A percentile compares a stretch with the other conserved stretches of the same genome.
These are phyloP conservation scores for Sergeia podlipaevii DNA, from an alignment of 208 protist genomes.

Conservation along the genomic window DNA sequence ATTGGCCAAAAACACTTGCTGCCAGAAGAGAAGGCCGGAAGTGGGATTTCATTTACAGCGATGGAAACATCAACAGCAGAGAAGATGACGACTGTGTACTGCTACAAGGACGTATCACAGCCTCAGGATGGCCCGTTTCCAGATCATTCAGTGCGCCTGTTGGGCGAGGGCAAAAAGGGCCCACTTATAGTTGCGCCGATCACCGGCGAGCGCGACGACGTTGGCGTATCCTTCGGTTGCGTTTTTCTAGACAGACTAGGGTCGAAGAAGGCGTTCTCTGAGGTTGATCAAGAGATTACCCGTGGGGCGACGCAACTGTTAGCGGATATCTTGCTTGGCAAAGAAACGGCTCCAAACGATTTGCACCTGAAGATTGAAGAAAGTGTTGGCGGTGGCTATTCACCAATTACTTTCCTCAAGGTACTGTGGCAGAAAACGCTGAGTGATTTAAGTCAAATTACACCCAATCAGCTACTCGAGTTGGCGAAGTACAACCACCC, in stretches of 20 bases:
- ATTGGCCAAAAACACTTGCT: slow-evolving; percentile 22
- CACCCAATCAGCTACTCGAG: slow-evolving; percentile 41
- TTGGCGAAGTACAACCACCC: slow-evolving; percentile 52
- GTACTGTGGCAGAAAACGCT: slow-evolving; percentile 33
- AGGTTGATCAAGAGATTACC: slow-evolving; percentile 36
- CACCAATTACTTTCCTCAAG: slow-evolving; percentile 43
- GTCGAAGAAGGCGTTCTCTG: slow-evolving; percentile 28
- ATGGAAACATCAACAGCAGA: slow-evolving; percentile 8
- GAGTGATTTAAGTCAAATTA: slow-evolving; percentile 27
- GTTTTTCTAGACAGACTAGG: slow-evolving; percentile 47
- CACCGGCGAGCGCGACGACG: slow-evolving; percentile 13
- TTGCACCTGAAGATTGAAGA: slow-evolving; percentile 46
- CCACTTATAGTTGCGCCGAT: slow-evolving; percentile 25
- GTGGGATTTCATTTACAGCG: slow-evolving; percentile 29
- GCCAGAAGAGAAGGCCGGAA: slow-evolving; percentile 16
- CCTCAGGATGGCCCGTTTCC: slow-evolving; percentile 4
- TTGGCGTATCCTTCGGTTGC: slow-evolving; percentile 22
- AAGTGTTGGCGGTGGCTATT: slow-evolving; percentile 8
- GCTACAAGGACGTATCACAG: slow-evolving; percentile 19
- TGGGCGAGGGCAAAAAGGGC: slow-evolving; percentile 26
- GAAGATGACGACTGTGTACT: slow-evolving; percentile 8
- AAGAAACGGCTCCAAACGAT: slow-evolving; percentile 4
- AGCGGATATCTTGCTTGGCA: slow-evolving; percentile 31
- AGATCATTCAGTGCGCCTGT: slow-evolving; percentile 16
- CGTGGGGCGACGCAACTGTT: slow-evolving; percentile 26